Evolutionary conservation across 345 rosid genomes (phyloP), one percentile per base, ranked within the genome.

Genomic region (Citrus unshiu): DNA sequence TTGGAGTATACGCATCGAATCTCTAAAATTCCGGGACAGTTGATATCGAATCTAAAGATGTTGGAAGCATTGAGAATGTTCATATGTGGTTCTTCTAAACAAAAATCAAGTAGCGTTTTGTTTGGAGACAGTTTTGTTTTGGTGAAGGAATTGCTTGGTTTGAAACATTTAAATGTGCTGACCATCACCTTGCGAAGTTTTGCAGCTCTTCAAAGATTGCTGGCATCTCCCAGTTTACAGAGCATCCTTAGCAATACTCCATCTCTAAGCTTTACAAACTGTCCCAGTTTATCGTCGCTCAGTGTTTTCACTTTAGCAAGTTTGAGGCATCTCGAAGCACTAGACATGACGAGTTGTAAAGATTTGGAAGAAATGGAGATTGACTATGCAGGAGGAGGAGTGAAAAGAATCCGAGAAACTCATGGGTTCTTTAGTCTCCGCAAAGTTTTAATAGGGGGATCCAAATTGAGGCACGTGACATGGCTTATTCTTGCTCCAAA

Each of bases 401-500:
- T 74, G n/a, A 24, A 18, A 43, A 21, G 4, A 57, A 68, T 34
- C 13, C 25, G 5, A 14, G n/a, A 69, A 46, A 12, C 57, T 40
- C 34, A 7, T 3, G 32, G 22, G 27, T 69, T 69, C 13, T 57
- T 3, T 6, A 46, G 58, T 16, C 73, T 69, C 9, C 30, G 0
- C 0, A 4, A 43, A 5, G 73, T 69, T 24, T 3, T 24, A 13
- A 69, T 69, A 69, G 0, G 9, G 0, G 3, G 0, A 32, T 43
- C 35, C 46, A 24, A 9, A 0, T 1, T 40, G 14, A 58, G n/a
- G 39, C 78, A 81, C 7, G 19, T 84, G 75, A 78, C 78, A 56
- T 81, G 74, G 84, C 60, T 81, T 30, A 22, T 81, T 76, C 58
- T 67, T n/a, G 81, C 79, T 24, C 84, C 74, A 54, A 72, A 75